These are phyloP conservation scores for Caryopteris hybrid DNA, from an alignment of 305 asterid genomes.

Conservation along the genomic window DNA sequence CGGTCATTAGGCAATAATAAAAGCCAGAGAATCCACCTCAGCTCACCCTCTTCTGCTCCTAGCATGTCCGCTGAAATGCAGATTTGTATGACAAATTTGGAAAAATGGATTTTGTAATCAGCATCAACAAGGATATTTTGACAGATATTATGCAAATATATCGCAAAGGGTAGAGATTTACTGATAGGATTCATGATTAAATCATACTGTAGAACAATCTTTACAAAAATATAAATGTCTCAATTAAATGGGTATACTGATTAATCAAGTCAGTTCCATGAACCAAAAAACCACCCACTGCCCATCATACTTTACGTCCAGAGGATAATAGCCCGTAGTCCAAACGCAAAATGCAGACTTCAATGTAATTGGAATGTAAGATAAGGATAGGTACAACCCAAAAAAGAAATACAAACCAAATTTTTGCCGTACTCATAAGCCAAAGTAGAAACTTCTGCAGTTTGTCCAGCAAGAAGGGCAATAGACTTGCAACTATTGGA, in stretches of 20 bases:
- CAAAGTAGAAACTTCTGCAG: conserved; percentile 75
- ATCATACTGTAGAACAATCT: not conserved
- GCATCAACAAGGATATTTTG: not conserved
- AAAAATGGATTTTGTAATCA: not conserved
- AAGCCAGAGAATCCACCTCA: not conserved
- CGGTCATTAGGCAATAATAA: not conserved
- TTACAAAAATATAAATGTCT: not conserved
- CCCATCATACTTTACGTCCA: not conserved
- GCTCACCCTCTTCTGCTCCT: not conserved
- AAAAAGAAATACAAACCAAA: conserved; percentile 51
- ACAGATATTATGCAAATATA: not conserved
- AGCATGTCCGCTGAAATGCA: not conserved
- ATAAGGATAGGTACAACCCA: not conserved
- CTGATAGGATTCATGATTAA: not conserved
- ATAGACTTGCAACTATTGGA: conserved; percentile 94
- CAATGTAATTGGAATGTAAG: not conserved
- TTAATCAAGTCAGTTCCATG: not conserved
- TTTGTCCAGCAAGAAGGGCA: conserved; percentile 92
- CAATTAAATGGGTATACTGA: not conserved
- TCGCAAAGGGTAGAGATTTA: not conserved
- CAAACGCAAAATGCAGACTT: not conserved
- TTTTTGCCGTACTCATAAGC: conserved; percentile 96
- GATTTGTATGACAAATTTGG: not conserved
- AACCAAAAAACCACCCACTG: not conserved
- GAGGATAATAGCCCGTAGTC: not conserved